Base-by-base conservation (phyloP, 805 yeast species). In the Gaillardinia entomophila region DNA sequence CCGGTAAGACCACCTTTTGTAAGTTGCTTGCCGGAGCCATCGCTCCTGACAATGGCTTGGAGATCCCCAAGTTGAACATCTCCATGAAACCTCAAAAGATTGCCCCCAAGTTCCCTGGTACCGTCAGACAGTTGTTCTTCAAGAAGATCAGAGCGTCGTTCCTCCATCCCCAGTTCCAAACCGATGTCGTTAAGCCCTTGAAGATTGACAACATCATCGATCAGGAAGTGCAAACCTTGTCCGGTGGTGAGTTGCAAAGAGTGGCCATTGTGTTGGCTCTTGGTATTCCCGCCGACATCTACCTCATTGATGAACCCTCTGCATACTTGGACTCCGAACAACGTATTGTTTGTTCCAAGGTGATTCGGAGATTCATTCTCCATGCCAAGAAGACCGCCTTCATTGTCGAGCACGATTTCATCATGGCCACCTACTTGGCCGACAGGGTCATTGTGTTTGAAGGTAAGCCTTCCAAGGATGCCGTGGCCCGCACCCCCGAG, bases 241-340 rank as follows among this genome's bases (percentile, higher is more conserved):
- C 97, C 30, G 99, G 99, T 71, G 99, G 99, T 79, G 99, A 92
- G 71, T 75, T 92, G 71, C 99, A 92, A 71, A 83, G 99, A 73
- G 98, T 92, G 40, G 99, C 99, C 43, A 90, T 92, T 64, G 95
- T 88, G 24, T 74, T 92, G 58, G 80, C 97, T 4, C 73, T 92
- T 39, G 99, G 99, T 77, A 68, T 82, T 31, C 85, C 85, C 13
- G 97, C 98, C 18, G 98, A 92, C 63, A 85, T 92, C 47, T 92
- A 92, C 60, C 75, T 92, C 59, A 92, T 92, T 49, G 99, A 92
- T 64, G 99, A 92, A 68, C 99, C 99, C 30, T 88, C 97, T 41
- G 99, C 99, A 15, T 92, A 92, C 67, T 77, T 92, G 62, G 99
- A 92, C 69, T 90, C 97, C 38, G 99, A 92, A 68, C 99, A 92